Evolutionary conservation across 192 early-diverging fungal species (phyloP).

Genomic region (Geosiphon pyriformis): DNA sequence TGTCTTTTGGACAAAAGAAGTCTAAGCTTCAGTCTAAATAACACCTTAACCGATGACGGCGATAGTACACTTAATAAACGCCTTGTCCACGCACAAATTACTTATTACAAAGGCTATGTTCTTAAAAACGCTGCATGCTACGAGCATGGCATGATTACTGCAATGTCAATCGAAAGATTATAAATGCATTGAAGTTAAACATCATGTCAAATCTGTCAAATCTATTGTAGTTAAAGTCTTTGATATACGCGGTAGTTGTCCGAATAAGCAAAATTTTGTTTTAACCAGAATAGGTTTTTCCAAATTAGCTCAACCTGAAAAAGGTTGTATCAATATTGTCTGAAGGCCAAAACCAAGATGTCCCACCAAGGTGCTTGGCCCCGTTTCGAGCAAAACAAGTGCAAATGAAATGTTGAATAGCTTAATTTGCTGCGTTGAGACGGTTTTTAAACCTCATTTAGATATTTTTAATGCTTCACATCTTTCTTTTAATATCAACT

Average conservation of each 20-base stretch:
- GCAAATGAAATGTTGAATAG: too few species aligned
- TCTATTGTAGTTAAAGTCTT: background rate
- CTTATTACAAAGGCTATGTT: constrained; percentile 28
- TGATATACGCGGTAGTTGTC: constrained; percentile 4
- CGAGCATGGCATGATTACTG: constrained; percentile 35
- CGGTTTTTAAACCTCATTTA: too few species aligned
- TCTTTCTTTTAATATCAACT: too few species aligned
- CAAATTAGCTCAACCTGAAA: background rate
- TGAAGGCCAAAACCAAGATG: too few species aligned
- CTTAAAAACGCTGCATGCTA: constrained; percentile 41
- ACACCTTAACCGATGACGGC: background rate
- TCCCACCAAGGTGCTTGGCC: too few species aligned
- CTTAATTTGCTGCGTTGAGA: too few species aligned
- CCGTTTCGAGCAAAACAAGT: too few species aligned
- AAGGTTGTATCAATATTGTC: background rate
- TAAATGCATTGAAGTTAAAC: background rate
- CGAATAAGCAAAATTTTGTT: background rate
- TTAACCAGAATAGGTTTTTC: background rate
- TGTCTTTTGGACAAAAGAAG: background rate
- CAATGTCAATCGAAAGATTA: constrained; percentile 23
- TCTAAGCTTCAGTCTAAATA: too few species aligned
- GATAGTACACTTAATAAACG: background rate
- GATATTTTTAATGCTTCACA: too few species aligned
- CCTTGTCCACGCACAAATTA: constrained; percentile 4
- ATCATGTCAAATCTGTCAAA: background rate